Base-by-base conservation (phyloP, 2,329 filamentous ascomycete genomes). In the Xylariaceae sp. region DNA sequence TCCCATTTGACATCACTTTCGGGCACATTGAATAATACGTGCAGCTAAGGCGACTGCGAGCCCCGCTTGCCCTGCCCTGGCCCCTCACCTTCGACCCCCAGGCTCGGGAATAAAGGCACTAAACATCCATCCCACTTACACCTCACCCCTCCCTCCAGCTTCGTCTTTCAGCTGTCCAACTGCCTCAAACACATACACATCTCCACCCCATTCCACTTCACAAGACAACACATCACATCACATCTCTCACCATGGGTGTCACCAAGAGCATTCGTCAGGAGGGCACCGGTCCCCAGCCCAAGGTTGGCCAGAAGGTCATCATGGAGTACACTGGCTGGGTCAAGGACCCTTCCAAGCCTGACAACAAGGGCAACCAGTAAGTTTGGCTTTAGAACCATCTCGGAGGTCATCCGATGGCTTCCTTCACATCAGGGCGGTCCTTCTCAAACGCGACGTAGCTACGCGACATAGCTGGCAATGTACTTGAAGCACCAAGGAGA, bases 301-400 rank as follows among this genome's bases (percentile, higher is more conserved):
- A 73, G 60, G 64, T 67, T 14, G 88, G 89, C 60, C 84, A 97
- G 70, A 82, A 74, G 22, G 89, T 97, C 66, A 83, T 81, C 66
- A 96, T 97, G 68, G 84, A 94, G 74, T 97, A 97, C 80, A 94
- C 88, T 40, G 94, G 94, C 64, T 96, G 78, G 74, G 80, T 97
- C 58, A 88, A 87, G 73, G 86, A 95, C 66, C 66, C 75, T 18
- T 73, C 66, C 58, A 73, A 82, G 69, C 72, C 80, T 16, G 77
- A 83, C 52, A 77, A 82, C 66, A 83, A 88, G 80, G 92, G 92
- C 64, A 73, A 71, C 22, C 68, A 90, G 91, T 96, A 76, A 66
- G 86, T 16, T 17, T 16, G 16, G 14, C 42, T 17, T 45, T 11
- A 40, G 34, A 38, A 34, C 36, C 2, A 17, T 33, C 39, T 31